A percentile compares a stretch with the other conserved stretches of the same genome.
These are phyloP conservation scores for Prunus dulcis DNA, from an alignment of 306 rosid genomes.

Conservation along the genomic window DNA sequence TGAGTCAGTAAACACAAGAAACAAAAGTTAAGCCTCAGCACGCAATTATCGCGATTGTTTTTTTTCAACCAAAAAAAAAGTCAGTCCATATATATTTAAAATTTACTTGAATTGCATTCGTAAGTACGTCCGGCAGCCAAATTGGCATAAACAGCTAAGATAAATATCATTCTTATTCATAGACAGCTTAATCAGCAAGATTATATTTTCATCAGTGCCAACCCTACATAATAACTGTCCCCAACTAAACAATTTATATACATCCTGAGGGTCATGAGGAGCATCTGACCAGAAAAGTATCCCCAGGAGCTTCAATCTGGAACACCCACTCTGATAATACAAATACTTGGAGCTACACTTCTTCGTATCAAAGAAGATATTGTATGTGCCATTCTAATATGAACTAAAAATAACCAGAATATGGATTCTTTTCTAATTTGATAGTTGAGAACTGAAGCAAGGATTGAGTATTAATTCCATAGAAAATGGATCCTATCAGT, in stretches of 20 bases:
- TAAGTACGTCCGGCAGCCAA: background rate
- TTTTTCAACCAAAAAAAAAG: too few species aligned
- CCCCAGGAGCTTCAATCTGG: background rate
- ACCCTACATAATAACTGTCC: background rate
- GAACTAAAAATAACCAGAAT: background rate
- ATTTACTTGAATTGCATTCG: background rate
- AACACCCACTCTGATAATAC: background rate
- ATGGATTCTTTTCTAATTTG: background rate
- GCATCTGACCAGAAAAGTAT: background rate
- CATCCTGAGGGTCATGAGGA: background rate
- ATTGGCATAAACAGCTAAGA: background rate
- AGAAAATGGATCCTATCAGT: background rate
- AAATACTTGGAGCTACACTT: background rate
- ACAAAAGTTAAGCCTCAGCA: conserved; percentile 8
- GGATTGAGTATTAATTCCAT: background rate
- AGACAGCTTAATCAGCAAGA: background rate
- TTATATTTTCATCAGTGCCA: background rate
- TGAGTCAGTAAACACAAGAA: conserved; percentile 13
- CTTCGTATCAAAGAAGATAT: background rate
- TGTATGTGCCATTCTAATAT: background rate
- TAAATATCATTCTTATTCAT: background rate
- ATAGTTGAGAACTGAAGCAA: background rate
- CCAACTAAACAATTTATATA: background rate
- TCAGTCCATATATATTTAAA: background rate
- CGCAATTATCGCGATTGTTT: background rate